These are phyloP conservation scores for Chrysosporium queenslandicum DNA, from an alignment of 2,329 filamentous ascomycete genomes.

Conservation along the genomic window DNA sequence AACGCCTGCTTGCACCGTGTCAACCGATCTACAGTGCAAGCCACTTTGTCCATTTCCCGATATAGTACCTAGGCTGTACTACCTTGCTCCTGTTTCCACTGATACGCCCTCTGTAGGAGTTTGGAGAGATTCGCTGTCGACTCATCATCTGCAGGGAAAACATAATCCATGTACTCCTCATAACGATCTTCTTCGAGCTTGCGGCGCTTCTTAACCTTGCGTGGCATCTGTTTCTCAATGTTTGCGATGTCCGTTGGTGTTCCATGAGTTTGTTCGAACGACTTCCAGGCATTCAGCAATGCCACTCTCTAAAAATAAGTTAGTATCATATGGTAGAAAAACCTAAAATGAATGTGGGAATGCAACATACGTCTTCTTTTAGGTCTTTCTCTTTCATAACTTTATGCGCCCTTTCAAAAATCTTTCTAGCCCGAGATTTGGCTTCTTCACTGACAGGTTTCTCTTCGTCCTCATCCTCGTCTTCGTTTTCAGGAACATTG, in stretches of 20 bases:
- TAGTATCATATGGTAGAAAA: slow-evolving; percentile 22
- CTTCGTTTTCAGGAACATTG: slow-evolving; percentile 68
- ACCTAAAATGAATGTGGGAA: background rate
- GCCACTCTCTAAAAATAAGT: slow-evolving; percentile 56
- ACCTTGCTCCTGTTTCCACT: slow-evolving; percentile 61
- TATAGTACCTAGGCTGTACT: background rate
- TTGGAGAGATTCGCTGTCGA: slow-evolving; percentile 73
- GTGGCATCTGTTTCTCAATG: slow-evolving; percentile 87
- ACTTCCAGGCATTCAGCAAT: slow-evolving; percentile 81
- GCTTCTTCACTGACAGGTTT: slow-evolving; percentile 65
- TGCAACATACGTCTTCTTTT: slow-evolving; percentile 61
- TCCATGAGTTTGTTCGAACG: slow-evolving; percentile 83
- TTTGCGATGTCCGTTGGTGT: slow-evolving; percentile 62
- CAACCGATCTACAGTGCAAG: background rate
- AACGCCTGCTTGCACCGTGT: background rate
- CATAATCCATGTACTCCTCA: slow-evolving; percentile 94
- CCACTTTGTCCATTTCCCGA: background rate
- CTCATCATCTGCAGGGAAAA: slow-evolving; percentile 92
- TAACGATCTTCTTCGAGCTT: slow-evolving; percentile 85
- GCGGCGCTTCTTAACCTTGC: slow-evolving; percentile 82
- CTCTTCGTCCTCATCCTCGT: slow-evolving; percentile 52
- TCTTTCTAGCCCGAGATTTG: slow-evolving; percentile 66
- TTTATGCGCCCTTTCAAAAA: slow-evolving; percentile 79
- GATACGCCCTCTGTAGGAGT: slow-evolving; percentile 72
- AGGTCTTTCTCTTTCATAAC: slow-evolving; percentile 81